Conservation (phyloP, 768 basidiomycete genomes). For the Artomyces pyxidatus region DNA sequence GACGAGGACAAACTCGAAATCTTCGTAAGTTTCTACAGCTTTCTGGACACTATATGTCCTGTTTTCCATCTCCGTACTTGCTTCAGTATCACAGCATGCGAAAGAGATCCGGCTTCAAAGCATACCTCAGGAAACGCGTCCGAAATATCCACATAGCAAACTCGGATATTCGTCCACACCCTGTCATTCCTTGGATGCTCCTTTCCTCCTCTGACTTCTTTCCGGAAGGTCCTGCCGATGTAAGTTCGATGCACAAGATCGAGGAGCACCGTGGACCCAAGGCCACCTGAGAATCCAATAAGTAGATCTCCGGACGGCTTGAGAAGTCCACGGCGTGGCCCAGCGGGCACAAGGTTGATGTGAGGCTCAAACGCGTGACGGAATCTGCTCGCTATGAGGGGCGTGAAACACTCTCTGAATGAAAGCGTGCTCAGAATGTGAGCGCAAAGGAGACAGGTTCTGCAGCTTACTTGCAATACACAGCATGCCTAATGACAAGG, state of each 20-base stretch:
- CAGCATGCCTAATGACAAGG: conserved; percentile 68
- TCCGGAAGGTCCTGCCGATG: conserved; percentile 28
- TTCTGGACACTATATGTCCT: conserved; percentile 42
- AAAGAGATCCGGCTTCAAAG: too few relatives aligned
- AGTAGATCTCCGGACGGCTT: conserved; percentile 63
- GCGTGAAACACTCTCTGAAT: conserved; percentile 56
- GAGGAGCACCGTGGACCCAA: conserved; percentile 65
- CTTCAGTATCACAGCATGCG: too few relatives aligned
- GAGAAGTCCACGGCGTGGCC: conserved; percentile 47
- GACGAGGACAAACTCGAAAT: conserved; percentile 52
- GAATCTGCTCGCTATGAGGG: conserved; percentile 56
- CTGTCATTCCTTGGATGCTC: conserved; percentile 55
- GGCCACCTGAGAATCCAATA: conserved; percentile 71
- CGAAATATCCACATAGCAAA: conserved; percentile 67
- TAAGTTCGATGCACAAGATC: conserved; percentile 60
- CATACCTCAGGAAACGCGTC: conserved; percentile 54
- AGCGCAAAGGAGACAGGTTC: conserved; percentile 1
- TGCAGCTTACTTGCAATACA: conserved; percentile 69
- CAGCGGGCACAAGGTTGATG: conserved; percentile 48
- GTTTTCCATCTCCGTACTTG: conserved; percentile 50
- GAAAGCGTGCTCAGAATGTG: neutral
- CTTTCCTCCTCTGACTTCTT: conserved; percentile 41
- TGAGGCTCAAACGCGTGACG: conserved; percentile 55
- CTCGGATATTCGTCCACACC: conserved; percentile 54
- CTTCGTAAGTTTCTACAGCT: conserved; percentile 39